These are phyloP conservation scores for Verticillium nonalfalfae DNA, from an alignment of 2,329 filamentous ascomycete genomes.

Conservation along the genomic window DNA sequence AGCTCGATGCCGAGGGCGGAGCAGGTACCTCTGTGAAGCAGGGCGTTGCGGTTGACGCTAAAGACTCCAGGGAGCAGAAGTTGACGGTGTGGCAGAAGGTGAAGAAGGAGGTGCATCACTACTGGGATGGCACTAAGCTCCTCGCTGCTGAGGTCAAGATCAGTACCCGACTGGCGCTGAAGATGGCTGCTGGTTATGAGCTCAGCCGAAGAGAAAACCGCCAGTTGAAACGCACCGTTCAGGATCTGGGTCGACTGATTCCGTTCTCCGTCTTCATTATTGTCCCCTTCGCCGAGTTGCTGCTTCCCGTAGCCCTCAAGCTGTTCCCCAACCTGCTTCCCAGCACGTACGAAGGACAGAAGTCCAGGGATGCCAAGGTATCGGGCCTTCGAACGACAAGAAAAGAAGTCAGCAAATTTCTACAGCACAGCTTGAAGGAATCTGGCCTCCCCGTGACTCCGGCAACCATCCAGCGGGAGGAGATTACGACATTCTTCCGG, in stretches of 20 bases:
- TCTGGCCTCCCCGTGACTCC: slow-evolving; percentile 85
- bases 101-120: slow-evolving; percentile 89
- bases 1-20: slow-evolving; percentile 25
- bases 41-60: slow-evolving; percentile 52
- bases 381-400: slow-evolving; percentile 74
- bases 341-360: slow-evolving; percentile 92
- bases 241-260: slow-evolving; percentile 85
- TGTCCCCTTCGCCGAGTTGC: slow-evolving; percentile 89
- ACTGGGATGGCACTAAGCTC: slow-evolving; percentile 98
- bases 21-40: slow-evolving; percentile 52
- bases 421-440: slow-evolving; percentile 83
- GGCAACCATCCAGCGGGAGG: slow-evolving; percentile 81
- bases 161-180: slow-evolving; percentile 82
- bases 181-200: slow-evolving; percentile 98
- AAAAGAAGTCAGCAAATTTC: slow-evolving; percentile 88
- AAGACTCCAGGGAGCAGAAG: slow-evolving; percentile 60
- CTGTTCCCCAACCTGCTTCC: slow-evolving; percentile 96
- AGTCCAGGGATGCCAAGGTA: slow-evolving; percentile 84
- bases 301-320: slow-evolving; percentile 85
- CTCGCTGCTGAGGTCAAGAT: slow-evolving; percentile 89
- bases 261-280: slow-evolving; percentile 97
- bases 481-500: slow-evolving; percentile 95
- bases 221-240: slow-evolving; percentile 87
- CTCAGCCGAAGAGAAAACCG: slow-evolving; percentile 88
- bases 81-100: slow-evolving; percentile 88